phyloP scores from a whole-genome alignment of 331 rosid genomes.

The Erythrophleum ivorense region DNA sequence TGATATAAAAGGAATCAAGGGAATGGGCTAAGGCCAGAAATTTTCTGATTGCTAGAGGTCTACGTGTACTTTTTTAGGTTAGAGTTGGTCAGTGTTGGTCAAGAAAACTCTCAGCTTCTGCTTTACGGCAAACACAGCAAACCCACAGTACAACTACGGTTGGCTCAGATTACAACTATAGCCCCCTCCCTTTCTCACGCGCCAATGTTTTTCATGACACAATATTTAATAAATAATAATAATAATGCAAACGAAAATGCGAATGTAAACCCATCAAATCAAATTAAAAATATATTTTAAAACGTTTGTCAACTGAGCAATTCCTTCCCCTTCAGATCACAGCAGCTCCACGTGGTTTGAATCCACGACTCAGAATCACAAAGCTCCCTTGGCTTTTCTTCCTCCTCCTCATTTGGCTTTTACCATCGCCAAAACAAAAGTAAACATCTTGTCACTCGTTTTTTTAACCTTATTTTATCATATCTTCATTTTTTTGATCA shows the following conservation, averaged over 20 bases:
- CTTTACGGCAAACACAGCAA: neutral
- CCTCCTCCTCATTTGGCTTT: neutral
- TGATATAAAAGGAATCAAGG: no score
- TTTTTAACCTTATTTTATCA: neutral
- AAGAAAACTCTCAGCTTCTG: neutral
- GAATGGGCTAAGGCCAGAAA: no score
- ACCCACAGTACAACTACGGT: neutral
- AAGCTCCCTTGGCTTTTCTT: neutral
- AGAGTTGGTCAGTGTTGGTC: neutral
- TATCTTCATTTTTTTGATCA: slow-evolving; percentile 8
- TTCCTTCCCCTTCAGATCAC: neutral
- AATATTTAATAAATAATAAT: no score
- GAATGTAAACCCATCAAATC: neutral
- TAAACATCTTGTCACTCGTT: slow-evolving; percentile 39
- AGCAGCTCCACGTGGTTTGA: neutral
- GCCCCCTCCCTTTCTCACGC: no score
- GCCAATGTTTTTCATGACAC: no score
- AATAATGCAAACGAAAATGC: neutral
- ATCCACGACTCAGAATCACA: neutral
- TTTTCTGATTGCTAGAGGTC: neutral
- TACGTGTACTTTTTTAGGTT: neutral
- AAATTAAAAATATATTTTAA: no score
- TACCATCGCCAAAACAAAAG: slow-evolving; percentile 35
- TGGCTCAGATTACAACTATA: neutral
- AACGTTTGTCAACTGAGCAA: neutral